Evolutionary conservation across 1,284 basidiomycete species (phyloP).

Genomic region (Sporisorium iseilematis-ciliati): DNA sequence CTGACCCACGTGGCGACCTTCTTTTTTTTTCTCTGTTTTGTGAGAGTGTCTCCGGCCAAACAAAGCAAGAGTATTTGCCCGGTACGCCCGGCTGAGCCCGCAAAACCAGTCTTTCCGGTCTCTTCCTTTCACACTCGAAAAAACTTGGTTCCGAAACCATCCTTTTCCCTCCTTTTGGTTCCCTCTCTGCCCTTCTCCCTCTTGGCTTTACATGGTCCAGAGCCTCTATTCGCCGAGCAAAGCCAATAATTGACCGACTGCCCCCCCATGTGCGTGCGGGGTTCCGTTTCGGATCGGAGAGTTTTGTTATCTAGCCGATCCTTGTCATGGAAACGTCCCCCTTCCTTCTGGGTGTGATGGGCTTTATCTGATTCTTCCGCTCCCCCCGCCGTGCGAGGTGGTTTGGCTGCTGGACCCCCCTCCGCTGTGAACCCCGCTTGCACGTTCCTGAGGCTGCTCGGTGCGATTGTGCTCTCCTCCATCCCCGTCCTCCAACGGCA

Average conservation of each 20-base stretch:
- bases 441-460: no score
- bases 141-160: no score
- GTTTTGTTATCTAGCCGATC: slow-evolving; percentile 16
- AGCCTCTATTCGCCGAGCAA: neutral
- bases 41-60: no score
- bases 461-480: no score
- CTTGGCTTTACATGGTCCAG: neutral
- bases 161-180: no score
- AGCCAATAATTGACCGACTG: neutral
- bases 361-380: neutral
- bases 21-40: no score
- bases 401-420: neutral
- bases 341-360: neutral
- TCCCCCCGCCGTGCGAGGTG: neutral
- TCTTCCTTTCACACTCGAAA: slow-evolving; percentile 8
- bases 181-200: neutral
- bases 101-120: neutral
- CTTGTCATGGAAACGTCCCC: neutral
- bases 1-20: no score
- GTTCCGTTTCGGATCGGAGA: neutral
- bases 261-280: neutral
- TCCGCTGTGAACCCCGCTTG: no score
- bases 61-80: no score
- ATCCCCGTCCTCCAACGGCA: neutral
- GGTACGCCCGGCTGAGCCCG: slow-evolving; percentile 1